Conservation (phyloP, 345 rosid species). For the Nephelium lappaceum region DNA sequence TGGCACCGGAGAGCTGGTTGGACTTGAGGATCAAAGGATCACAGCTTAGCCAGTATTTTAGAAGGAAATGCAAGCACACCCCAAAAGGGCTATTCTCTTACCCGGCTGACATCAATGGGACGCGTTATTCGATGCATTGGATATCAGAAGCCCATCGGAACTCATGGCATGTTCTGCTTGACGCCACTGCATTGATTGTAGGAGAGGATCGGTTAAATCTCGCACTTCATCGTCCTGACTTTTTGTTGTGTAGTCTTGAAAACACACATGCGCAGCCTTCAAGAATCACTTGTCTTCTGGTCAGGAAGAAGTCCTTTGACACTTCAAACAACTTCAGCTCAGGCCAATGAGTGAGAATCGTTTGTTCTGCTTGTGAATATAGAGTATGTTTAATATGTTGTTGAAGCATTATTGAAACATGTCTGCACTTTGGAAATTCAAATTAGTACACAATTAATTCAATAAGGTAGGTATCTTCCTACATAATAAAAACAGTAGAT, state of each 20-base stretch:
- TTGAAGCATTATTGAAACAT: constrained; percentile 13
- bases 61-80: constrained; percentile 66
- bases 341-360: constrained; percentile 19
- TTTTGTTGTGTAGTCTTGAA: constrained; percentile 56
- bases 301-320: constrained; percentile 69
- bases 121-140: constrained; percentile 70
- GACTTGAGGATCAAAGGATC: constrained; percentile 79
- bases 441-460: constrained; percentile 15
- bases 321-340: constrained; percentile 32
- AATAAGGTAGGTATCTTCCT: constrained; percentile 8
- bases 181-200: constrained; percentile 51
- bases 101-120: constrained; percentile 60
- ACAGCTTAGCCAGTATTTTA: constrained; percentile 73
- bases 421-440: constrained; percentile 12
- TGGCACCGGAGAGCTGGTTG: constrained; percentile 69
- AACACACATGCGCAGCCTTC: constrained; percentile 48
- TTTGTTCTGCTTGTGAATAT: constrained; percentile 1
- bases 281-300: constrained; percentile 61
- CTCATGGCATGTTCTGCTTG: constrained; percentile 74
- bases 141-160: constrained; percentile 73
- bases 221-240: constrained; percentile 68
- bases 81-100: constrained; percentile 67
- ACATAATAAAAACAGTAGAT: background rate
- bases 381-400: constrained; percentile 4
- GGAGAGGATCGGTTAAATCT: constrained; percentile 55